Evolutionary conservation across 352 stramenopile genomes (phyloP), one percentile per base, ranked within the genome.

Genomic region (Phytophthora crassamura): DNA sequence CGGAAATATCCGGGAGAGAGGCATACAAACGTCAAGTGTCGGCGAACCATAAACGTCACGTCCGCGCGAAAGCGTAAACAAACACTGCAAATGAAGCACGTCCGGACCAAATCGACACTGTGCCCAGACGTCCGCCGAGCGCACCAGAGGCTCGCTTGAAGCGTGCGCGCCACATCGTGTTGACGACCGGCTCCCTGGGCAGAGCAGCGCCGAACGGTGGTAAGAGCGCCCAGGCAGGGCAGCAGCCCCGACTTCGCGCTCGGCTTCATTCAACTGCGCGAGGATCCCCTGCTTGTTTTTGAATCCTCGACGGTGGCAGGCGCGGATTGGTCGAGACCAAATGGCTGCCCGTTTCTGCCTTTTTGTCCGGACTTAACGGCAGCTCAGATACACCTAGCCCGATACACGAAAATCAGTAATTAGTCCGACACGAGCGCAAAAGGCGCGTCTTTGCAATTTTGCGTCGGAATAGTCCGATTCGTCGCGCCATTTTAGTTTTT

Each of bases 371-470:
- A 47, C 58, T 66, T 54, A 46, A 59, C 14, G 30, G 41, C 20
- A 49, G n/a, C 10, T 39, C 39, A 43, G 59, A 68, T 68, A 63
- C 59, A 68, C 59, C 60, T 59, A 64, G 6, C 43, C 43, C 43
- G 50, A 42, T 55, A 43, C 59, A 62, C 18, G 10, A n/a, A 34
- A 16, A 38, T 41, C 58, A 39, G 32, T 39, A 42, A 50, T 46
- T 43, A 34, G 50, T 38, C 36, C 25, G 2, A 30, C 25, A 6
- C 4, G 25, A 30, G 25, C 2, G 15, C 22, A 25, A 32, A 30
- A 30, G 25, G 25, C 25, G 25, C 25, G 25, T 3, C 25, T 25
- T 4, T 25, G 22, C 22, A 1, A 25, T 25, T 25, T 3, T 30
- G 25, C 25, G 25, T 30, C 25, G 25, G 25, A 30, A 30, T 30